Conservation (phyloP, 2,329 filamentous ascomycete species). For the Cercospora zeina region DNA sequence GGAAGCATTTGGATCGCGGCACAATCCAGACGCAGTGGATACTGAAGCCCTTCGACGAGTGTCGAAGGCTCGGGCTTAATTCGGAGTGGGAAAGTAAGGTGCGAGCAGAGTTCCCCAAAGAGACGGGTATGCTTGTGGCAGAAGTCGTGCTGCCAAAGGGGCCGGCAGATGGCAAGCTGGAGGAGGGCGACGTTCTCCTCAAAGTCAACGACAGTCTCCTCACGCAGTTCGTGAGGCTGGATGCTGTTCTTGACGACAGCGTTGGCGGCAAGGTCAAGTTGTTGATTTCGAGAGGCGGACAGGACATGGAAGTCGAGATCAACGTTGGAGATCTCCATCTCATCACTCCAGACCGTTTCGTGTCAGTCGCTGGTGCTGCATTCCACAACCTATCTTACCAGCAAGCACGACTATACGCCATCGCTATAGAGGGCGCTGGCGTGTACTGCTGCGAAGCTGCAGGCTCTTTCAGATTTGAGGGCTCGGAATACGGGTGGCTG, state of each 20-base stretch:
- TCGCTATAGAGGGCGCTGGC: slow-evolving; percentile 72
- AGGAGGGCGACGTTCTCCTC: slow-evolving; percentile 90
- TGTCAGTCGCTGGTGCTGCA: slow-evolving; percentile 87
- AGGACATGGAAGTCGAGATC: slow-evolving; percentile 82
- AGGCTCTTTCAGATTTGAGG: slow-evolving; percentile 93
- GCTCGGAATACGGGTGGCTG: slow-evolving; percentile 87
- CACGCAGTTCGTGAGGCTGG: slow-evolving; percentile 87
- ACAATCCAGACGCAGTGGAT: slow-evolving; percentile 99
- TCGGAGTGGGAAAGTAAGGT: slow-evolving; percentile 84
- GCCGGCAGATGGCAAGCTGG: slow-evolving; percentile 79
- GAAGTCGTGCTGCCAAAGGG: slow-evolving; percentile 92
- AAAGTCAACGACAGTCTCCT: slow-evolving; percentile 92
- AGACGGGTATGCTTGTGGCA: slow-evolving; percentile 95
- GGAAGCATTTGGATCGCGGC: slow-evolving; percentile 75
- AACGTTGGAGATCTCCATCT: slow-evolving; percentile 84
- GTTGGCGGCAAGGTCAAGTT: slow-evolving; percentile 78
- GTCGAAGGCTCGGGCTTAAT: slow-evolving; percentile 80
- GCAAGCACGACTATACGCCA: slow-evolving; percentile 91
- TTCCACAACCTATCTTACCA: slow-evolving; percentile 98
- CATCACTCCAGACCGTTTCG: slow-evolving; percentile 94
- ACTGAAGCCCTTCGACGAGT: slow-evolving; percentile 96
- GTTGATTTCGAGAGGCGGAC: slow-evolving; percentile 81
- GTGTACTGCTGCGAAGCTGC: slow-evolving; percentile 94
- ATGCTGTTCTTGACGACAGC: slow-evolving; percentile 85
- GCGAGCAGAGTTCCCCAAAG: slow-evolving; percentile 79